phyloP scores from a whole-genome alignment of 108 stramenopile genomes.

The Aurantiochytrium sp. region DNA sequence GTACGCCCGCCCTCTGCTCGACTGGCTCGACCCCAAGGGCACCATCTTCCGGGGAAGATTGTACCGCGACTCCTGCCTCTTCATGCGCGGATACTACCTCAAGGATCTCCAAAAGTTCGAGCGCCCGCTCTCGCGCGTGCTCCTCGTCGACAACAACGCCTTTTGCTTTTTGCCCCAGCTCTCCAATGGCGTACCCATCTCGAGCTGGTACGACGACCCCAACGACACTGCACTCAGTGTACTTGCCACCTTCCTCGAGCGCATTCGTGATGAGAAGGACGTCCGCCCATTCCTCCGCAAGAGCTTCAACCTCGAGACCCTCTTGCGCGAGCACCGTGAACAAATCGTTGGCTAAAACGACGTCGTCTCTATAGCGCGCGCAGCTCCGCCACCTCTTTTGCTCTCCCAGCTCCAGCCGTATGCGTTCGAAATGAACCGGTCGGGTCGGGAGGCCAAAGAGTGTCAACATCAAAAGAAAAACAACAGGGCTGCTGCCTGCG shows the following conservation, averaged over 20 bases:
- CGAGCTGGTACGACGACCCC: slow-evolving; percentile 92
- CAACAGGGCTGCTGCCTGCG: no score
- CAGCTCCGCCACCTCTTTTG: background rate
- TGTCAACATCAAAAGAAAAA: no score
- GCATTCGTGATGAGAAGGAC: slow-evolving; percentile 65
- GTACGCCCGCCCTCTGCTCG: slow-evolving; percentile 82
- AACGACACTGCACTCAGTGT: slow-evolving; percentile 78
- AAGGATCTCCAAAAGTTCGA: slow-evolving; percentile 81
- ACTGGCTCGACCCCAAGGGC: slow-evolving; percentile 84
- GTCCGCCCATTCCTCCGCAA: slow-evolving; percentile 61
- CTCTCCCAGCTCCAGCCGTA: no score
- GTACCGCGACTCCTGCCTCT: slow-evolving; percentile 85
- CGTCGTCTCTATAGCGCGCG: background rate
- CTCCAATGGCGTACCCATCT: slow-evolving; percentile 95
- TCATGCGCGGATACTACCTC: slow-evolving; percentile 73
- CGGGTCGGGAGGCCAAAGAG: no score
- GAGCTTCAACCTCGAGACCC: slow-evolving; percentile 53
- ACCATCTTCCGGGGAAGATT: slow-evolving; percentile 76
- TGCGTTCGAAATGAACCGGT: no score
- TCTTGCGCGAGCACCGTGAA: background rate
- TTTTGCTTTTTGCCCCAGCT: slow-evolving; percentile 84
- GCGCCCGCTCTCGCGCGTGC: slow-evolving; percentile 65
- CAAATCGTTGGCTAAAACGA: background rate
- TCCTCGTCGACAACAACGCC: slow-evolving; percentile 90
- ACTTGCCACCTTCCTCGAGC: slow-evolving; percentile 71